A percentile compares a stretch with the other conserved stretches of the same genome.
phyloP scores from a whole-genome alignment of 345 rosid genomes.

The Ceriops zippeliana region DNA sequence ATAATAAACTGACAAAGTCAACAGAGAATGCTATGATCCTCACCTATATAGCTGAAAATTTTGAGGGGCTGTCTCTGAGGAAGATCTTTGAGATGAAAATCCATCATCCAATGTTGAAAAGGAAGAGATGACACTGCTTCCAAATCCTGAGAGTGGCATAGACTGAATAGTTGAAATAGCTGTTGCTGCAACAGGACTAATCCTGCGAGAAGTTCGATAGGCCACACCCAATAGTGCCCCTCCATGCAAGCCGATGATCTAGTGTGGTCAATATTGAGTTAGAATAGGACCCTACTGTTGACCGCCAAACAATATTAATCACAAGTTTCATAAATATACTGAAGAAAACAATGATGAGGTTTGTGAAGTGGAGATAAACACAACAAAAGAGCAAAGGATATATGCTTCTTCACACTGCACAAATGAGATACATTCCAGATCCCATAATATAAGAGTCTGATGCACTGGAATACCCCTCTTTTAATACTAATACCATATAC shows the following conservation, averaged over 20 bases:
- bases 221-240: conserved; percentile 98
- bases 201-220: conserved; percentile 82
- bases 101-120: conserved; percentile 79
- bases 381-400: neutral
- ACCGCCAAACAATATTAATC: neutral
- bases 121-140: conserved; percentile 70
- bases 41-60: conserved; percentile 97
- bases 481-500: no score
- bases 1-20: neutral
- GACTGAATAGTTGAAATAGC: conserved; percentile 94
- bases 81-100: conserved; percentile 59
- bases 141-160: conserved; percentile 98
- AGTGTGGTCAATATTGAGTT: conserved; percentile 21
- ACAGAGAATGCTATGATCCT: conserved; percentile 9
- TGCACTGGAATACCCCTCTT: no score
- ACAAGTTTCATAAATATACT: neutral
- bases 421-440: neutral
- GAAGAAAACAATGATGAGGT: neutral
- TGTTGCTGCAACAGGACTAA: conserved; percentile 85
- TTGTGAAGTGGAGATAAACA: neutral
- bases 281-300: conserved; percentile 10
- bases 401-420: neutral
- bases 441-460: neutral
- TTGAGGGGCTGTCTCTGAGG: conserved; percentile 74
- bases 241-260: conserved; percentile 94